Conservation (phyloP, 75 land plant species). For the Picea sitchensis region DNA sequence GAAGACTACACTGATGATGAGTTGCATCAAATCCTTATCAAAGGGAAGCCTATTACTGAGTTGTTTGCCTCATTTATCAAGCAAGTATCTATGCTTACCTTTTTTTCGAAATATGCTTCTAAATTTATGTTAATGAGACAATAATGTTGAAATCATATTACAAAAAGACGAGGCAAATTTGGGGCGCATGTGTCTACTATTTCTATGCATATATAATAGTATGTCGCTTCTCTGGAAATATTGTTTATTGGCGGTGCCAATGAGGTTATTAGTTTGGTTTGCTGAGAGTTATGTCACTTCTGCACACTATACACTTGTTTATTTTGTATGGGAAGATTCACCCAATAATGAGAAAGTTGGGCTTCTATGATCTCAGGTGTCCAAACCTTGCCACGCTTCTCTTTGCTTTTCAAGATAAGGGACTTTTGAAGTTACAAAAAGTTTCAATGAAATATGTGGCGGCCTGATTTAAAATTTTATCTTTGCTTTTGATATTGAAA, state of each 20-base stretch:
- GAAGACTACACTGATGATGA: too few relatives aligned
- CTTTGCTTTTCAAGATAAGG: background rate
- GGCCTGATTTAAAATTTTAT: background rate
- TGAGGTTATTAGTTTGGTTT: background rate
- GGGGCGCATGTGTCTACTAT: too few relatives aligned
- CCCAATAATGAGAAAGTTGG: background rate
- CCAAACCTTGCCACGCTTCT: background rate
- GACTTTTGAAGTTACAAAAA: background rate
- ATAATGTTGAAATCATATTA: too few relatives aligned
- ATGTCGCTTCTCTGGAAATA: too few relatives aligned
- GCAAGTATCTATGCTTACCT: constrained; percentile 24
- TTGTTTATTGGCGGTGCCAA: too few relatives aligned
- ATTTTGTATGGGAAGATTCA: too few relatives aligned
- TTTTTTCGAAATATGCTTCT: too few relatives aligned
- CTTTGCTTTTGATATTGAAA: constrained; percentile 5
- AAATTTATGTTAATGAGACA: too few relatives aligned
- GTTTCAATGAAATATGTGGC: background rate
- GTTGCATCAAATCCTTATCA: too few relatives aligned
- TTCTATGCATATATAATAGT: too few relatives aligned
- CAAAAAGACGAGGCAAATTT: too few relatives aligned
- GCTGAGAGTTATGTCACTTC: background rate
- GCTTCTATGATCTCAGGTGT: background rate
- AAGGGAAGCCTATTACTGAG: too few relatives aligned
- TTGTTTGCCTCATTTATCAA: constrained; percentile 80
- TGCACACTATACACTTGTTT: background rate